Evolutionary conservation across 768 basidiomycete genomes (phyloP).

Genomic region (Boletus sp.): DNA sequence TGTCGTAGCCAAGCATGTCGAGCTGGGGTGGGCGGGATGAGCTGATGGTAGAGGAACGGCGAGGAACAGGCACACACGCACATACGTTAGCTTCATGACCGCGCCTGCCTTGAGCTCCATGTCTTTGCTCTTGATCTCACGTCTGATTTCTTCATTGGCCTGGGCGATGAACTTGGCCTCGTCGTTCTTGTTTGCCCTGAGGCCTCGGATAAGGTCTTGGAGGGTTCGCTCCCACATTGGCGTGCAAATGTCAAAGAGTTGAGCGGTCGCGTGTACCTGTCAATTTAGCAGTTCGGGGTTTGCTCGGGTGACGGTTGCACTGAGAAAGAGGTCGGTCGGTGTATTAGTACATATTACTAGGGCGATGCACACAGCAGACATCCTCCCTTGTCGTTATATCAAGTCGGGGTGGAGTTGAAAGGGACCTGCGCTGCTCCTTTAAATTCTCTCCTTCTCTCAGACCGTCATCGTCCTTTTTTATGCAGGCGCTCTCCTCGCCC

Average conservation of each 20-base stretch:
- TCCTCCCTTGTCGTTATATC: no score
- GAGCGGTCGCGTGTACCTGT: neutral
- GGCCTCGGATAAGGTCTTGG: conserved; percentile 91
- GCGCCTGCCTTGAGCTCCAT: conserved; percentile 97
- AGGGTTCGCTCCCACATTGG: conserved; percentile 95
- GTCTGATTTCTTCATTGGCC: conserved; percentile 90
- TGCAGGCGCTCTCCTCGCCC: conserved; percentile 36
- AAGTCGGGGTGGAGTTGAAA: neutral
- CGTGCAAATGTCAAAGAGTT: neutral
- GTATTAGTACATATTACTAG: neutral
- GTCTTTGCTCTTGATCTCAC: conserved; percentile 88
- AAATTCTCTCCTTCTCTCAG: neutral
- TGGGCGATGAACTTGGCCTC: conserved; percentile 88
- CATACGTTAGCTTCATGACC: conserved; percentile 94
- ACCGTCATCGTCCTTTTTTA: conserved; percentile 24
- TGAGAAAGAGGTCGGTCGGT: neutral
- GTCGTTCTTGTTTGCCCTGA: conserved; percentile 93
- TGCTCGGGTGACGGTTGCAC: no score
- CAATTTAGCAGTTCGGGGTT: neutral
- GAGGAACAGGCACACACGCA: conserved; percentile 42
- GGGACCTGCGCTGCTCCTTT: neutral
- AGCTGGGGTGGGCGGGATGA: conserved; percentile 50
- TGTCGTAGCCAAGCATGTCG: conserved; percentile 95
- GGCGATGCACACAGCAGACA: neutral
- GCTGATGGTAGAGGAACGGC: neutral